Conservation (phyloP, 306 rosid genomes). For the Acacia confusa region DNA sequence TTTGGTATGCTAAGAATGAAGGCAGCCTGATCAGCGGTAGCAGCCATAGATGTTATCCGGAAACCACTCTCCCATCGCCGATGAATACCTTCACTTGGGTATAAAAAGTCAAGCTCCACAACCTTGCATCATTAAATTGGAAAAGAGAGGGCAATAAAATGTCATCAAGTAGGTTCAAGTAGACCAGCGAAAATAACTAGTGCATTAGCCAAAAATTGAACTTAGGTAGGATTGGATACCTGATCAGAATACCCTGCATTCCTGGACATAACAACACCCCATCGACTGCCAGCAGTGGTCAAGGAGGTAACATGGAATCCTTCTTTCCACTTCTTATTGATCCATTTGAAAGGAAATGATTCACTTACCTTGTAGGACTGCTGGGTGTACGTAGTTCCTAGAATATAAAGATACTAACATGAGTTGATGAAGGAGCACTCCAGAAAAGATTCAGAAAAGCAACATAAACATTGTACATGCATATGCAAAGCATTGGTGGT, state of each 20-base stretch:
- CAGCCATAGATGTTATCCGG: conserved; percentile 93
- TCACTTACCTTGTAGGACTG: conserved; percentile 94
- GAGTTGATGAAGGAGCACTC: conserved; percentile 28
- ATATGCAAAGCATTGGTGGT: background rate
- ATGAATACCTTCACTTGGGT: conserved; percentile 95
- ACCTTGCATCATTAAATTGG: conserved; percentile 52
- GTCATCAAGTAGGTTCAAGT: background rate
- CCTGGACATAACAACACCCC: conserved; percentile 97
- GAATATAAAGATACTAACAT: conserved; percentile 19
- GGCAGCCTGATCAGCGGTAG: conserved; percentile 92
- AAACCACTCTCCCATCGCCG: conserved; percentile 87
- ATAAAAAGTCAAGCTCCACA: conserved; percentile 90
- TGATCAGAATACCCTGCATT: conserved; percentile 94
- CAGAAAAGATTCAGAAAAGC: background rate
- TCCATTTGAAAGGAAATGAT: conserved; percentile 92
- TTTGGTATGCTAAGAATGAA: conserved; percentile 89
- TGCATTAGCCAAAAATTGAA: background rate
- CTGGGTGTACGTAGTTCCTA: conserved; percentile 89
- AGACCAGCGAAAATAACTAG: background rate
- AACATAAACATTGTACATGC: background rate
- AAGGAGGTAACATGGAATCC: conserved; percentile 95
- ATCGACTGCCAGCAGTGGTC: conserved; percentile 94
- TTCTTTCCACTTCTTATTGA: conserved; percentile 96
- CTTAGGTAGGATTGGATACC: conserved; percentile 39
- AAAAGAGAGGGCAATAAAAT: background rate